Evolutionary conservation across 306 rosid genomes (phyloP).

Genomic region (Acacia confusa): DNA sequence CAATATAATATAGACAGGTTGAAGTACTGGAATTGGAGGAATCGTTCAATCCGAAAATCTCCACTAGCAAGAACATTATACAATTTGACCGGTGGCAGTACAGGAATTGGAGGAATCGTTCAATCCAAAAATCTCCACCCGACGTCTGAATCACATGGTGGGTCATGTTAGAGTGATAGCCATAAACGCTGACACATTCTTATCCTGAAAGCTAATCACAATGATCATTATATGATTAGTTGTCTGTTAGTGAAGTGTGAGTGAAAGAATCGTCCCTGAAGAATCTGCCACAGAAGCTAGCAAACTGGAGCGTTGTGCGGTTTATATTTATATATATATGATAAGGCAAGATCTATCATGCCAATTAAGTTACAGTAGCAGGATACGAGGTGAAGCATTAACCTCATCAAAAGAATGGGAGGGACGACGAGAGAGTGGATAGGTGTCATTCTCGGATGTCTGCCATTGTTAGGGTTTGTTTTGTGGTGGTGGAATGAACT

Average conservation of each 20-base stretch:
- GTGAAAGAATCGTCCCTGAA: not conserved
- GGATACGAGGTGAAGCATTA: not conserved
- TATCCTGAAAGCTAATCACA: not conserved
- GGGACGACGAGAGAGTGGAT: not conserved
- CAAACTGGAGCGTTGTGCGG: not conserved
- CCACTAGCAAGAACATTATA: too few relatives aligned
- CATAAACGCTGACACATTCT: too few relatives aligned
- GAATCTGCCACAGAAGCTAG: not conserved
- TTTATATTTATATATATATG: too few relatives aligned
- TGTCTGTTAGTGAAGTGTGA: not conserved
- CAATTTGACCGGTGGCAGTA: too few relatives aligned
- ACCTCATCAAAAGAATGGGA: not conserved
- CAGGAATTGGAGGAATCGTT: too few relatives aligned
- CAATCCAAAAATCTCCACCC: too few relatives aligned
- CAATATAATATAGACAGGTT: too few relatives aligned
- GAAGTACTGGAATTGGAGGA: too few relatives aligned
- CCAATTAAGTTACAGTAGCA: not conserved
- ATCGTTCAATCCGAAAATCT: too few relatives aligned
- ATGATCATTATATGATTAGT: too few relatives aligned
- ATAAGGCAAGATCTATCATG: not conserved
- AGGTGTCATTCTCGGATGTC: slow-evolving; percentile 20
- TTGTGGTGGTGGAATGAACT: slow-evolving; percentile 47
- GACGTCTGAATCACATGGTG: too few relatives aligned
- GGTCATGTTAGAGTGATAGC: too few relatives aligned
- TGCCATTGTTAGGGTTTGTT: slow-evolving; percentile 30